Base-by-base conservation (phyloP, 1,284 basidiomycete genomes). In the Trichosporon sp. region DNA sequence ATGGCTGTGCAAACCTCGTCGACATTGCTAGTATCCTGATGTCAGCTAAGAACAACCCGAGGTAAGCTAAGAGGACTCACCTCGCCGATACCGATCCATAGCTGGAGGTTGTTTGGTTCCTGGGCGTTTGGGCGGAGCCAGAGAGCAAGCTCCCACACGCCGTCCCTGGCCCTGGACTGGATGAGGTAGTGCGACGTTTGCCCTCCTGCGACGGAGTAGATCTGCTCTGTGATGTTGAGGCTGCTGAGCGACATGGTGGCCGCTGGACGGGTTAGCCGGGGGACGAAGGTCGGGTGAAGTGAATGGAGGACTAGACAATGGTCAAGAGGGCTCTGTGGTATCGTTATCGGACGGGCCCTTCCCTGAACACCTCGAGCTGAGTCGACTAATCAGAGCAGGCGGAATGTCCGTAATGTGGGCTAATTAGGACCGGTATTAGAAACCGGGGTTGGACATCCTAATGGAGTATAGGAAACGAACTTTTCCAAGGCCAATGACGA, bases 151-250 rank as follows among this genome's bases (percentile, higher is more conserved):
- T 72, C 67, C 73, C 73, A 74, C 1, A 26, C 19, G 14, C n/a
- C 67, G n/a, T 19, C 7, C 1, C n/a, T n/a, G 7, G 48, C 31
- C 12, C 26, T 32, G 0, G 71, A 70, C 38, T 67, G 46, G 5
- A 74, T 63, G 32, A 74, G 73, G 54, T 72, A 74, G 10, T 71
- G 71, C 11, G 19, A n/a, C 4, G 38, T 37, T 1, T 12, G 19
- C 1, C 70, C 70, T 2, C 16, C 48, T 35, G 63, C 46, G 31
- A 54, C 40, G 54, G 68, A 63, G 68, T 70, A 74, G 61, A 74
- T 64, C 38, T 72, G 73, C 61, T 74, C 71, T 31, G 69, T 69
- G 40, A 74, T 32, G 61, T 69, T 70, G 73, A 63, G 59, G 31
- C 31, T 31, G 16, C 68, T 43, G 35, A 73, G 72, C 4, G 59